phyloP scores from a whole-genome alignment of 805 yeast genomes.

The Barnettozyma sucrosica region DNA sequence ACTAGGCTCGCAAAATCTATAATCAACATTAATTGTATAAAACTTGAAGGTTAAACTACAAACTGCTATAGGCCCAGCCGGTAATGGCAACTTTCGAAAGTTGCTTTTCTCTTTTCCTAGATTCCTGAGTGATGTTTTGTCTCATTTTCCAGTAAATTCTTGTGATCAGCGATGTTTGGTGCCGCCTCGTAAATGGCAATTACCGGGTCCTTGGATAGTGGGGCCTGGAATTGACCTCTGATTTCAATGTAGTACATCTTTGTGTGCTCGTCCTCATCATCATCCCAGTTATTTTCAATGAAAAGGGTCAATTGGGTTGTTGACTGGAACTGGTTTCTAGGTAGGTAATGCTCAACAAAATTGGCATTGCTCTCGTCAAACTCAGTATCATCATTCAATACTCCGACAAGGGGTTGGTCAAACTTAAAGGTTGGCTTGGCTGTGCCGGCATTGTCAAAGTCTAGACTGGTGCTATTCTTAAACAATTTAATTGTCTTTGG shows the following conservation, averaged over 20 bases:
- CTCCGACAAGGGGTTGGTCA: constrained; percentile 63
- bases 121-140: constrained; percentile 16
- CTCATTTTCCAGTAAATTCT: constrained; percentile 26
- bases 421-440: constrained; percentile 45
- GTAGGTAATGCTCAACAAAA: constrained; percentile 78
- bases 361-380: constrained; percentile 33
- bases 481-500: constrained; percentile 66
- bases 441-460: constrained; percentile 56
- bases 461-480: constrained; percentile 66
- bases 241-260: constrained; percentile 67
- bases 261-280: constrained; percentile 52
- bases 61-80: constrained; percentile 6
- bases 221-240: constrained; percentile 59
- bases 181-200: constrained; percentile 82
- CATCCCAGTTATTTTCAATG: constrained; percentile 60
- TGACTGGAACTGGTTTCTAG: constrained; percentile 68
- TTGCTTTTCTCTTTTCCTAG: constrained; percentile 12
- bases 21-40: constrained; percentile 13
- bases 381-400: constrained; percentile 37
- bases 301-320: constrained; percentile 63
- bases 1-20: constrained; percentile 16
- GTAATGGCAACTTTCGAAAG: constrained; percentile 10
- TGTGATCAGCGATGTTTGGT: constrained; percentile 89
- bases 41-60: constrained; percentile 13
- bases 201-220: constrained; percentile 60